Evolutionary conservation across 805 yeast genomes (phyloP).

Genomic region (Cyberlindnera mycetangii): DNA sequence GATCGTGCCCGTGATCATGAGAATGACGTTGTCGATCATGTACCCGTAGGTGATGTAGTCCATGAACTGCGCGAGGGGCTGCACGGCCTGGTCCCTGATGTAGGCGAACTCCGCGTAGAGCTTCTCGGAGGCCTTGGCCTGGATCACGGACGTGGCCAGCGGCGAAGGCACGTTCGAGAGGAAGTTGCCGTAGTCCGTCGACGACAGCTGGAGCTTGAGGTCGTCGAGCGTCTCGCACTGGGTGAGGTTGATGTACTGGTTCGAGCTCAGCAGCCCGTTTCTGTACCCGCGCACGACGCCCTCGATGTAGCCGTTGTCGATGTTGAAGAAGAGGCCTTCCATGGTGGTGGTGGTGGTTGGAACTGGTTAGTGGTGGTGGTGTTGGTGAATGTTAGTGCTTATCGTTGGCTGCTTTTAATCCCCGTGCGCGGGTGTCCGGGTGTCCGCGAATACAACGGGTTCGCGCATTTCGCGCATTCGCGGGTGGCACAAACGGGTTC

Average conservation of each 20-base stretch:
- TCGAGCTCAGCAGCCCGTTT: conserved; percentile 69
- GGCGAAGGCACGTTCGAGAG: conserved; percentile 78
- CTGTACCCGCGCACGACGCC: conserved; percentile 94
- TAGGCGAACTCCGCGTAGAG: conserved; percentile 83
- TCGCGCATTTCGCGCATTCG: no score
- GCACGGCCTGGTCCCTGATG: conserved; percentile 78
- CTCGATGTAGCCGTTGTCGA: conserved; percentile 88
- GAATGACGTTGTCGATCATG: conserved; percentile 96
- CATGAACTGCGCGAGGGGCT: conserved; percentile 76
- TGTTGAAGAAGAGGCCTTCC: conserved; percentile 94
- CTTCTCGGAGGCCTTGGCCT: conserved; percentile 70
- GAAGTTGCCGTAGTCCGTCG: conserved; percentile 94
- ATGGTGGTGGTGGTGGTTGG: no score
- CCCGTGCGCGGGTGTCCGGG: not conserved
- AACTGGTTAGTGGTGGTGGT: not conserved
- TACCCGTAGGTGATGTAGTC: conserved; percentile 94
- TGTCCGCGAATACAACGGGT: conserved; percentile 1
- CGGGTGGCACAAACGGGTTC: no score
- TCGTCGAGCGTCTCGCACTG: conserved; percentile 97
- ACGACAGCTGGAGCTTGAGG: conserved; percentile 86
- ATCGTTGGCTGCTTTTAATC: conserved; percentile 6
- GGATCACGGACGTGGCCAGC: conserved; percentile 84
- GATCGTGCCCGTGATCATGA: conserved; percentile 95
- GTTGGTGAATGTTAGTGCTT: not conserved
- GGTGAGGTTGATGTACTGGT: conserved; percentile 87